These are phyloP conservation scores for Berkeleyomyces basicola DNA, from an alignment of 2,329 filamentous ascomycete genomes.

Conservation along the genomic window DNA sequence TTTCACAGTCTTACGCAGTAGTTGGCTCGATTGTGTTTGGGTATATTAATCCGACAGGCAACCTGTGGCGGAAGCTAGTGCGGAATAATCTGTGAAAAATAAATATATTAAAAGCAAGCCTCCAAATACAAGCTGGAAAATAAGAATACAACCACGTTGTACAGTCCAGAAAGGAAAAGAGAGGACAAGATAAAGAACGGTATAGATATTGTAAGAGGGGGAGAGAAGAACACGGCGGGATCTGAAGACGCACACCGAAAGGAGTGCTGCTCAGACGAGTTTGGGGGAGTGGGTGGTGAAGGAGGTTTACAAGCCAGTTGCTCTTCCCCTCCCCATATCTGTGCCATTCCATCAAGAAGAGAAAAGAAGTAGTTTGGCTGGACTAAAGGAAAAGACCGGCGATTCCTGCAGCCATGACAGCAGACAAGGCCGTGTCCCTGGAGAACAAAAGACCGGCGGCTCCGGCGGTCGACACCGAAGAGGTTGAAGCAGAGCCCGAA, in stretches of 20 bases:
- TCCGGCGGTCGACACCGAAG: neutral
- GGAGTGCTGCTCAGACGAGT: neutral
- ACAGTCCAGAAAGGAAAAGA: neutral
- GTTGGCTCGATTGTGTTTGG: neutral
- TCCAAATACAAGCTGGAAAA: neutral
- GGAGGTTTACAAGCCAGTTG: neutral
- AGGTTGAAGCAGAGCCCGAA: neutral
- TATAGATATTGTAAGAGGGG: neutral
- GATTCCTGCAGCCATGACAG: slow-evolving; percentile 1
- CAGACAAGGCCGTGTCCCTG: neutral
- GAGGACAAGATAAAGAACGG: neutral
- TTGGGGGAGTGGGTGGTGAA: neutral
- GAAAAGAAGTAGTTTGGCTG: neutral
- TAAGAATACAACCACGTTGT: neutral
- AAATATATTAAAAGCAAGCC: neutral
- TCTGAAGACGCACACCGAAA: neutral
- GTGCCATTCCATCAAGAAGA: neutral
- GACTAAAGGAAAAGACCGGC: slow-evolving; percentile 1
- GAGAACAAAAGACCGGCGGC: neutral
- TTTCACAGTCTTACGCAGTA: neutral
- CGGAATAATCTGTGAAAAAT: slow-evolving; percentile 1
- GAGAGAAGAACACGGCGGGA: neutral
- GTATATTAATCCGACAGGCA: neutral
- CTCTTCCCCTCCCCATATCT: neutral
- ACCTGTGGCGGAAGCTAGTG: neutral